phyloP scores from a whole-genome alignment of 768 basidiomycete species.

The Serendipita vermifera region DNA sequence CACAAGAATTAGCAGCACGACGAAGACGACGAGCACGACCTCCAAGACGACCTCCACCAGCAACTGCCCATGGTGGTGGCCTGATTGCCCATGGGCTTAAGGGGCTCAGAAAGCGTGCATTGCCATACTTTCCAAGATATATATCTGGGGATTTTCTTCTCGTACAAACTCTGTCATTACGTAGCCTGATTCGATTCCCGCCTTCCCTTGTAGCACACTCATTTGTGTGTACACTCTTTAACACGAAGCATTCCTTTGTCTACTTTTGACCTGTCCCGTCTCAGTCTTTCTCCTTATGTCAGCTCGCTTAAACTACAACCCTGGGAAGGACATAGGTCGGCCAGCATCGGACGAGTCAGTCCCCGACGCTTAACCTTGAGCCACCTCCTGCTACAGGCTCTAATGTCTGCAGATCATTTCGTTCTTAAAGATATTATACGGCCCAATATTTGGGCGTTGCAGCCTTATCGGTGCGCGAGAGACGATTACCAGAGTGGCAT shows the following conservation, averaged over 20 bases:
- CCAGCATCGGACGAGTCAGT: too few species aligned
- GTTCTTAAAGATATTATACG: constrained; percentile 71
- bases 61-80: constrained; percentile 5
- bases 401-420: constrained; percentile 63
- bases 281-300: too few species aligned
- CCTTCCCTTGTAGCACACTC: too few species aligned
- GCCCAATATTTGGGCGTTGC: constrained; percentile 84
- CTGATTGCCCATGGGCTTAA: not conserved
- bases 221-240: not conserved
- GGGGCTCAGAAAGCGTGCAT: not conserved
- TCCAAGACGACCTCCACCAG: not conserved
- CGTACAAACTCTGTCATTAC: too few species aligned
- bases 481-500: constrained; percentile 90
- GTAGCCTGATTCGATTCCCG: too few species aligned
- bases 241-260: too few species aligned
- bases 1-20: not conserved
- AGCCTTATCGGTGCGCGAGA: constrained; percentile 89
- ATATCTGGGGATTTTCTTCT: not conserved
- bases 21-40: not conserved
- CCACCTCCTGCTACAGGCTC: too few species aligned
- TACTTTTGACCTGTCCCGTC: too few species aligned
- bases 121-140: not conserved
- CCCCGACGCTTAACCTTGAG: too few species aligned
- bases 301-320: too few species aligned
- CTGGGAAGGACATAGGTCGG: too few species aligned